Evolutionary conservation across 1,139 yeast species (phyloP), one percentile per base, ranked within the genome.

Genomic region (Pichia sp.): DNA sequence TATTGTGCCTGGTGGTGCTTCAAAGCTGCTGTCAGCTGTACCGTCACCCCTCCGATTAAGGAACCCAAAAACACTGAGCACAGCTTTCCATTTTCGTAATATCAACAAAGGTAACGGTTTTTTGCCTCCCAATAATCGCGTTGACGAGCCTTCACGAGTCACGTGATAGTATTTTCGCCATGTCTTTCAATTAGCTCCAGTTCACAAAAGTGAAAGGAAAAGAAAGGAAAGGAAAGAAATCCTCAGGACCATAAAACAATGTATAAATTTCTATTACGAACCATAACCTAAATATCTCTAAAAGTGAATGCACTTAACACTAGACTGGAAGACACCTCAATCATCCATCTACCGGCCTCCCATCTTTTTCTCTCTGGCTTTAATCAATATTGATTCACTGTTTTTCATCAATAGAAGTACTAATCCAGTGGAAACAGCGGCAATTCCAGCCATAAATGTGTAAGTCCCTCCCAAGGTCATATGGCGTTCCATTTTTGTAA

Each of bases 391-490:
- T 5, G 48, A 10, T 17, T 58, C 56, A 51, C 67, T 64, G 1
- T 50, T 54, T 12, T 43, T 49, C 38, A 63, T 49, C 30, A 63
- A 36, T 16, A 56, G 48, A 34, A 60, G 55, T 12, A 66, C 53
- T 48, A 62, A 27, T 3, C 51, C 40, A 6, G 57, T 57, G 1
- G 61, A 65, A 6, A 58, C 40, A 9, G 62, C 66, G 61, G 49
- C 56, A 10, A 81, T 50, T 0, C 75, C 81, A 4, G 78, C 75
- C 73, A 84, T 70, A 31, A 85, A 71, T 0, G 87, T 78, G 63
- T 82, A 84, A 0, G 86, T 79, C 1, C 90, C 88, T 2, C 92
- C 92, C 4, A 81, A 65, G 0, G 79, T 76, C 75, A 86, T 71
- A 0, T 73, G 52, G 0, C 55, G 55, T 49, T 77, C 76, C 89